Base-by-base conservation (phyloP, 805 yeast species). In the Nakazawaea sp. region DNA sequence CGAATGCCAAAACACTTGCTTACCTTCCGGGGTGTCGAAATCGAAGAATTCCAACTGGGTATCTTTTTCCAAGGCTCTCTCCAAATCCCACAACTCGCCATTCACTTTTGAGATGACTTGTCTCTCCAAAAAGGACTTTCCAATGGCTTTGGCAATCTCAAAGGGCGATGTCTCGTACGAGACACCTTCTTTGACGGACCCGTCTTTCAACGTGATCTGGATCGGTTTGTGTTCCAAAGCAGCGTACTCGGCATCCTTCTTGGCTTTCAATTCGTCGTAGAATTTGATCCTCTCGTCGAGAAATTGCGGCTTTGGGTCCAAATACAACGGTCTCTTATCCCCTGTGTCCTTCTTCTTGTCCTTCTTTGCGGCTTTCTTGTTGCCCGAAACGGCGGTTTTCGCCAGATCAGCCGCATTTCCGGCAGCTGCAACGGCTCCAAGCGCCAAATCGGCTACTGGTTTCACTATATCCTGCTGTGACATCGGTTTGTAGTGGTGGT, bases 1-100 rank as follows among this genome's bases (percentile, higher is more conserved):
- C 2, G 98, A 92, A 62, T 92, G 98, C 98, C 98, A 92, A 66
- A 92, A 92, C 25, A 90, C 97, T 47, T 79, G 78, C 59, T 81
- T 86, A 62, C 97, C 98, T 55, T 89, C 97, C n/a, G 84, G 84
- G 43, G 86, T 71, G 27, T 87, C 95, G 53, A 92, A 92, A 57
- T 89, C 97, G 56, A 87, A 75, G 53, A 88, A 81, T 58, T 87
- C 92, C 45, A 92, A 67, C 18, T 65, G 58, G 42, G 74, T 68
- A 43, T 75, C 82, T 10, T 61, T 63, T 64, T 92, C 98, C 36
- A 92, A 68, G 18, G 97, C 97, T 65, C 98, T 82, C 46, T 81
- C 89, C 53, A 92, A 70, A 66, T 92, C 98, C 97, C 98, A 92
- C 50, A 90, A 69, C 51, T 74, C 69, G 41, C 95, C 96, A 56